phyloP scores from a whole-genome alignment of 2,329 filamentous ascomycete genomes.

The Diaporthe vaccinii region DNA sequence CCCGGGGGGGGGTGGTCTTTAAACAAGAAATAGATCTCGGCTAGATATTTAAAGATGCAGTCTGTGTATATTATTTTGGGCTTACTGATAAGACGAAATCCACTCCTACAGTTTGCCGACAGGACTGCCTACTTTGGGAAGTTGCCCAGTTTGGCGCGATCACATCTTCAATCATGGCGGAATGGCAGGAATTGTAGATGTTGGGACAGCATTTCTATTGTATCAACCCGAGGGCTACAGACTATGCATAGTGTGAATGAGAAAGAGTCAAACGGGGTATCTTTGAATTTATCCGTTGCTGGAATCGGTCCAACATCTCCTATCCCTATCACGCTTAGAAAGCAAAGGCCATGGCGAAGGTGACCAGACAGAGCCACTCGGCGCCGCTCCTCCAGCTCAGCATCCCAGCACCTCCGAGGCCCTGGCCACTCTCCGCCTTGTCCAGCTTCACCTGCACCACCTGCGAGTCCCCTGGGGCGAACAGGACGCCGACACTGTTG shows the following conservation, averaged over 20 bases:
- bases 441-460: conserved; percentile 53
- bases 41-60: neutral
- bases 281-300: neutral
- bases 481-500: conserved; percentile 61
- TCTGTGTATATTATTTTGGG: neutral
- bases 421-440: conserved; percentile 43
- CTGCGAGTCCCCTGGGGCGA: conserved; percentile 65
- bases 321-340: conserved; percentile 43
- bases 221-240: neutral
- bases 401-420: conserved; percentile 49
- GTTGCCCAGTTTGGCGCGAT: neutral
- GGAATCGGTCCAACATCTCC: neutral
- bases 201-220: neutral
- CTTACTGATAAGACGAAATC: no score
- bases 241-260: neutral
- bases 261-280: neutral
- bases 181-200: neutral
- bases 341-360: conserved; percentile 49
- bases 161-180: neutral
- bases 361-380: conserved; percentile 51
- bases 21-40: neutral
- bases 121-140: no score
- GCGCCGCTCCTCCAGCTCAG: conserved; percentile 51
- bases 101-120: neutral
- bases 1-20: no score